Evolutionary conservation across 176 grass and related monocot genomes (phyloP).

Genomic region (Elymus sibiricus): DNA sequence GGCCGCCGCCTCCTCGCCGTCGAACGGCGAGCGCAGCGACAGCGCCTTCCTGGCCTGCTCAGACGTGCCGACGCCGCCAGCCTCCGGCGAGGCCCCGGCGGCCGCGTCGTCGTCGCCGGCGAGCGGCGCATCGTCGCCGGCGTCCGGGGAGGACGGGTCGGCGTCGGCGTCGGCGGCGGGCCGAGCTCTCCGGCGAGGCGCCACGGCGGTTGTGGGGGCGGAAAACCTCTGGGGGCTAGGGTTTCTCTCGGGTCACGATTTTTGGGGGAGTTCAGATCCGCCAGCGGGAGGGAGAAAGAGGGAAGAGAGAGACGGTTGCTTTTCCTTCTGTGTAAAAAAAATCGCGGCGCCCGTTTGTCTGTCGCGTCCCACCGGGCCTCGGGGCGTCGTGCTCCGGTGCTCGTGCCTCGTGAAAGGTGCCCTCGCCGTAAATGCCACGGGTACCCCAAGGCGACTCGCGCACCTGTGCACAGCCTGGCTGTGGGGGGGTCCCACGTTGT

Average conservation of each 20-base stretch:
- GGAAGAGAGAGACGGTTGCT: neutral
- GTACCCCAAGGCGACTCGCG: neutral
- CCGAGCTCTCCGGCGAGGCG: conserved; percentile 48
- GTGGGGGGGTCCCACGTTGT: rapidly evolving
- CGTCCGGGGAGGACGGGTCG: conserved; percentile 3
- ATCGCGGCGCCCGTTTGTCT: conserved; percentile 34
- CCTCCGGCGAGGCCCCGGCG: conserved; percentile 28
- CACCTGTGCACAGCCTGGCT: rapidly evolving
- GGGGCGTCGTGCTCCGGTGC: conserved; percentile 32
- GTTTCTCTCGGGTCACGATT: conserved; percentile 62
- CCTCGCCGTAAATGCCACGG: neutral
- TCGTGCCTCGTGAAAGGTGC: conserved; percentile 23
- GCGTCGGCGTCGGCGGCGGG: conserved; percentile 34
- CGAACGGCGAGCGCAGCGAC: conserved; percentile 71
- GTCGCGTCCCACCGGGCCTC: conserved; percentile 24
- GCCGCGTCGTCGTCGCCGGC: conserved; percentile 13
- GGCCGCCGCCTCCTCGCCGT: conserved; percentile 50
- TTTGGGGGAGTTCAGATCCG: conserved; percentile 50
- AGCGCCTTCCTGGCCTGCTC: conserved; percentile 84
- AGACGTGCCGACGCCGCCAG: conserved; percentile 31
- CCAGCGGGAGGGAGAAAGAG: conserved; percentile 2
- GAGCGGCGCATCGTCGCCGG: conserved; percentile 37
- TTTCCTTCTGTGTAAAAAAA: conserved; percentile 3
- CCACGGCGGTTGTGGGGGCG: conserved; percentile 25
- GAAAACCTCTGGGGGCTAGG: conserved; percentile 68